Evolutionary conservation across 176 grass and related monocot species (phyloP), one percentile per base, ranked within the genome.

Genomic region (Eremochloa ophiuroides): DNA sequence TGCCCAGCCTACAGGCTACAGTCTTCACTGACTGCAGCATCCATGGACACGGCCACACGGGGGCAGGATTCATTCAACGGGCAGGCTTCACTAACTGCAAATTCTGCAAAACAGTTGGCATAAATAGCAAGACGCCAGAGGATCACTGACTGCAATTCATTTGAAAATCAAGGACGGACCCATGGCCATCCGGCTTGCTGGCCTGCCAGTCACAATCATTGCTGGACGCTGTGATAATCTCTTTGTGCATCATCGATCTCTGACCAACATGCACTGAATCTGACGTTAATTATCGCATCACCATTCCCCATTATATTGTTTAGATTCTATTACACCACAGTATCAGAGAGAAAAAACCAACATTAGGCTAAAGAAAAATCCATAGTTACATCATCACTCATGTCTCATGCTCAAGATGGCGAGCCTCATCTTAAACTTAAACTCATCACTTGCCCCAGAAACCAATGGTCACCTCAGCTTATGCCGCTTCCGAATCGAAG

Each of bases 111-210:
- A 73, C 66, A 86, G 73, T 82, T 71, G 23, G 78, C 66, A 56
- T 64, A 82, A 82, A 89, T 65, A 29, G 56, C 77, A 77, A 77
- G 71, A 53, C 23, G 55, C 78, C 87, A 71, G 28, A 66, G 77
- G 41, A 82, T 82, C 85, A n/a, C n/a, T n/a, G n/a, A n/a, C n/a
- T n/a, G n/a, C 72, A 89, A 82, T 82, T 89, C 44, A 30, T 18
- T 67, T 35, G 43, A 26, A 5, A 35, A 86, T 73, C 76, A 74
- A 58, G 43, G 35, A 39, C 76, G 8, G 53, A 58, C 53, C 53
- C 75, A 82, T 34, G 30, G 17, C 62, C 47, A 47, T 64, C 28
- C 34, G 51, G 81, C 44, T 22, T 31, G 72, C 33, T 20, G 28
- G 70, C 25, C 59, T 42, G 82, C 62, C 27, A 41, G 71, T 34